These are phyloP conservation scores for Clitoria ternatea DNA, from an alignment of 306 rosid species.

Conservation along the genomic window DNA sequence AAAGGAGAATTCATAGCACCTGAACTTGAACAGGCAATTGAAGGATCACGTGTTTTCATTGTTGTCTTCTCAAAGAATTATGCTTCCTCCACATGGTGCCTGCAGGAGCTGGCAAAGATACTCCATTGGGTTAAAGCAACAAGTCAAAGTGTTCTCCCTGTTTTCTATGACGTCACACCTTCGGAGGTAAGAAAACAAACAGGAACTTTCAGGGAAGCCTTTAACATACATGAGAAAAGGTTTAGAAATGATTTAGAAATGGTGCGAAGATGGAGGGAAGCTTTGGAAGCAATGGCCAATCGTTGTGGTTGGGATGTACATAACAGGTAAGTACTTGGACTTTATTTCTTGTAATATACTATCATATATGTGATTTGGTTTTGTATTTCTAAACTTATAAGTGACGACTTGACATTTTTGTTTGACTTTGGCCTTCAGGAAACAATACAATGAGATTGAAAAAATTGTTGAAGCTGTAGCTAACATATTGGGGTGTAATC, in stretches of 20 bases:
- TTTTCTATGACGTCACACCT: slow-evolving; percentile 19
- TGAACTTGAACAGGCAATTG: background rate
- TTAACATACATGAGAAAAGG: background rate
- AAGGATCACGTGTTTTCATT: background rate
- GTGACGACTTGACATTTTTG: background rate
- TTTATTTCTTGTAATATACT: background rate
- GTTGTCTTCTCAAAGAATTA: background rate
- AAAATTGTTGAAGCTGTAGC: background rate
- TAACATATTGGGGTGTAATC: background rate
- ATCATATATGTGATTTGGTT: background rate
- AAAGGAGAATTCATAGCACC: background rate
- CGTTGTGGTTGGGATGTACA: slow-evolving; percentile 14
- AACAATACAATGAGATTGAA: background rate
- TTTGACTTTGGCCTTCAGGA: background rate
- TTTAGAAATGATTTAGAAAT: background rate
- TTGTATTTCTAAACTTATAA: background rate
- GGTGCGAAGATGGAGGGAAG: slow-evolving; percentile 3
- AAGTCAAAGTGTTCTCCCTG: background rate
- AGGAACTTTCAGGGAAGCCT: background rate
- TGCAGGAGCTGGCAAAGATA: background rate
- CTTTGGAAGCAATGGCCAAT: background rate
- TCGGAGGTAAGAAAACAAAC: slow-evolving; percentile 12
- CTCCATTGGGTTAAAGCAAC: background rate
- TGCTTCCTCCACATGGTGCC: background rate
- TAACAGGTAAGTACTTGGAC: background rate